phyloP scores from a whole-genome alignment of 129 eudicot genomes.

The Flaveria linearis region DNA sequence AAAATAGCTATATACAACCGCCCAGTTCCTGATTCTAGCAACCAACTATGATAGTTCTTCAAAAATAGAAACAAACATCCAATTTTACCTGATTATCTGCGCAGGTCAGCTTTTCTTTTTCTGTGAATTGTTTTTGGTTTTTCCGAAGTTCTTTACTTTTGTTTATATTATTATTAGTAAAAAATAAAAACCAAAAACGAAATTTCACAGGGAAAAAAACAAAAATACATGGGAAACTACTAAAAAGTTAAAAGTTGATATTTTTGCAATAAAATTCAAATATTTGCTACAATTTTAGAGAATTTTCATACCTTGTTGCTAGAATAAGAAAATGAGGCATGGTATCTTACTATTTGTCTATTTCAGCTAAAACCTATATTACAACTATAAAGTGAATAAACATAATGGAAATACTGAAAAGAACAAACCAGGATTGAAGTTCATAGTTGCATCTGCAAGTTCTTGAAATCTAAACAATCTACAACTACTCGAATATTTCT shows the following conservation, averaged over 20 bases:
- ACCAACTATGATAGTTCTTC: background rate
- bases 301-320: background rate
- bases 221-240: background rate
- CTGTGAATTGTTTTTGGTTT: background rate
- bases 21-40: no score
- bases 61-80: background rate
- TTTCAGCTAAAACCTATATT: background rate
- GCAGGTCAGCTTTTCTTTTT: background rate
- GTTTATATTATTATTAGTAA: background rate
- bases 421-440: constrained; percentile 72
- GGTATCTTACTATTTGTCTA: background rate
- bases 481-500: constrained; percentile 72
- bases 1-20: no score
- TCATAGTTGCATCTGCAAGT: constrained; percentile 65
- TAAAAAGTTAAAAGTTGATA: background rate
- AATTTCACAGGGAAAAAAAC: background rate
- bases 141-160: background rate
- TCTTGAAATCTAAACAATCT: constrained; percentile 70
- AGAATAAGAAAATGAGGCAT: background rate
- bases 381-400: background rate
- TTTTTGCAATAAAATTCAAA: background rate
- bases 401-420: background rate
- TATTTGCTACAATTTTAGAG: background rate
- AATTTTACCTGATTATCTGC: background rate
- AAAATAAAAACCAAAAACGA: background rate